These are phyloP conservation scores for Ophiosphaerella korrae DNA, from an alignment of 2,329 filamentous ascomycete genomes.

Conservation along the genomic window DNA sequence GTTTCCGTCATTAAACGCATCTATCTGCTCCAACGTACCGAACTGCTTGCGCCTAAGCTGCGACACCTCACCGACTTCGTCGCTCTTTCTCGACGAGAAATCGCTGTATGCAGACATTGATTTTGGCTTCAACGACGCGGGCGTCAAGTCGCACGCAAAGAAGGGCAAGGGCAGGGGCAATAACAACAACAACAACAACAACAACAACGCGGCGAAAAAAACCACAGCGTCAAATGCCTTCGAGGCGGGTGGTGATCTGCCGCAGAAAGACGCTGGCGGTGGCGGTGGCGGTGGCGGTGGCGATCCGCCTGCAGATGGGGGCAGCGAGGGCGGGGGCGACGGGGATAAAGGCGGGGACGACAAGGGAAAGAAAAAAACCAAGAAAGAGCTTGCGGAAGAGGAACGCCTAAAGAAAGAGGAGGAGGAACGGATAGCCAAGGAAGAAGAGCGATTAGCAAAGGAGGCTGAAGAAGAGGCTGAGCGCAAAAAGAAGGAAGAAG, in stretches of 20 bases:
- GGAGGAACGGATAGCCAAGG: conserved; percentile 46
- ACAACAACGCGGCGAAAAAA: conserved; percentile 41
- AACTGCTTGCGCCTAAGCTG: conserved; percentile 37
- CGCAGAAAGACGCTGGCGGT: conserved; percentile 48
- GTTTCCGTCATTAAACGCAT: conserved; percentile 39
- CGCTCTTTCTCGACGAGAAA: conserved; percentile 40
- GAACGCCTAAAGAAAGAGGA: conserved; percentile 45
- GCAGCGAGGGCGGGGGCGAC: conserved; percentile 43
- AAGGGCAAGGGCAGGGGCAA: conserved; percentile 63
- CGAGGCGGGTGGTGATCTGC: conserved; percentile 55
- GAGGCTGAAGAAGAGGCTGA: conserved; percentile 48
- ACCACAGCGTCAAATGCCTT: conserved; percentile 28
- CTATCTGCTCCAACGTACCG: conserved; percentile 34
- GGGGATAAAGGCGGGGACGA: conserved; percentile 40
- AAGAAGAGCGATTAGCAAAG: conserved; percentile 43
- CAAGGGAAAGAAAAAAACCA: conserved; percentile 51
- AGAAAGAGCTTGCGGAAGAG: conserved; percentile 41
- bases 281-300: conserved; percentile 41
- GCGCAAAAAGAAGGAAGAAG: conserved; percentile 43
- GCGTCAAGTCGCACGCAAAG: conserved; percentile 55
- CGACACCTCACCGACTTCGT: conserved; percentile 35
- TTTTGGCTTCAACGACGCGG: conserved; percentile 61
- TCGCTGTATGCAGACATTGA: conserved; percentile 56
- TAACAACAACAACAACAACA: conserved; percentile 48
- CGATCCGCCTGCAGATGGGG: conserved; percentile 44